Evolutionary conservation across 495 filamentous ascomycete genomes (phyloP).

Genomic region (Rhizodiscina lignyota): DNA sequence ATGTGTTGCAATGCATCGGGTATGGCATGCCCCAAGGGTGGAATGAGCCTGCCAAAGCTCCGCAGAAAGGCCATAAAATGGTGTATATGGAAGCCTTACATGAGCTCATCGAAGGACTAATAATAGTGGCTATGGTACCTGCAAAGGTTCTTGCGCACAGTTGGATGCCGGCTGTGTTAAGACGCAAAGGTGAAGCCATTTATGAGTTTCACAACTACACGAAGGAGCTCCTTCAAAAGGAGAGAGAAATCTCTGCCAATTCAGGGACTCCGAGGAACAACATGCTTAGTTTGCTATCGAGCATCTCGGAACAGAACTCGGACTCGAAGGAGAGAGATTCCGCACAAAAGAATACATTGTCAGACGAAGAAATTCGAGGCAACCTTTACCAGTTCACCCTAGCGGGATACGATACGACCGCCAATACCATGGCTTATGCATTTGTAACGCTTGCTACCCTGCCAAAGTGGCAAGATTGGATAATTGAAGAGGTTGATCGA

Average conservation of each 20-base stretch:
- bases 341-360: conserved; percentile 11
- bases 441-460: conserved; percentile 44
- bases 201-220: background rate
- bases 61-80: background rate
- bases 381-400: conserved; percentile 57
- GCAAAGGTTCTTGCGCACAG: background rate
- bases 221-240: background rate
- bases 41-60: background rate
- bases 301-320: background rate
- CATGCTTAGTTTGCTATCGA: background rate
- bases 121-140: background rate
- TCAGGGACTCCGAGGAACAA: background rate
- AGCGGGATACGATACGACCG: conserved; percentile 58
- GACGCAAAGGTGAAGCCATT: background rate
- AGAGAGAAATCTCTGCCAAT: too few relatives aligned
- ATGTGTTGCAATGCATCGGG: background rate
- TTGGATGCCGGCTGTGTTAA: too few relatives aligned
- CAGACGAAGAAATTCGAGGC: conserved; percentile 44
- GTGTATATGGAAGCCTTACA: background rate
- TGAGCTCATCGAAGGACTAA: background rate
- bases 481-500: conserved; percentile 45
- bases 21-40: background rate
- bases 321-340: background rate
- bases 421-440: conserved; percentile 47
- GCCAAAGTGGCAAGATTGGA: conserved; percentile 34